These are phyloP conservation scores for Fusarium nurragi DNA, from an alignment of 2,329 filamentous ascomycete genomes.

Conservation along the genomic window DNA sequence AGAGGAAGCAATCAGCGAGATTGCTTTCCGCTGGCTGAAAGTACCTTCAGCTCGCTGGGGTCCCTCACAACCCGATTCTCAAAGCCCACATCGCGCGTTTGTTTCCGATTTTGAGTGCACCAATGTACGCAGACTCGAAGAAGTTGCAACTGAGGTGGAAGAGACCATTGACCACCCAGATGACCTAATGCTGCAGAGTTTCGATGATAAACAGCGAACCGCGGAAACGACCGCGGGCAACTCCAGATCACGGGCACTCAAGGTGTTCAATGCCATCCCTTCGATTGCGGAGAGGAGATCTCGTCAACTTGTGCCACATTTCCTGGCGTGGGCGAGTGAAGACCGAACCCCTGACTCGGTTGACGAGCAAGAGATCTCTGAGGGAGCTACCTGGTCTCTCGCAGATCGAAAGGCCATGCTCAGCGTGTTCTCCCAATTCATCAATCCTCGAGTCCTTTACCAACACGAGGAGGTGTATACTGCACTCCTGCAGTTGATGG, in stretches of 20 bases:
- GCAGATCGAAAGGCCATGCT: constrained; percentile 87
- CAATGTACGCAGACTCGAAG: constrained; percentile 71
- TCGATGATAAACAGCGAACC: constrained; percentile 70
- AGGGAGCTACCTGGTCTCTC: constrained; percentile 69
- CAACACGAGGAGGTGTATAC: constrained; percentile 79
- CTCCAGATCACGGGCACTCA: constrained; percentile 80
- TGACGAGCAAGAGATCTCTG: constrained; percentile 48
- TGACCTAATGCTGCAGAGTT: constrained; percentile 68
- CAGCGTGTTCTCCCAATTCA: constrained; percentile 82
- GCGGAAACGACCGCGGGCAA: constrained; percentile 61
- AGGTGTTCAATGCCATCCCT: constrained; percentile 78
- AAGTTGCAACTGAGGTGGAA: constrained; percentile 61
- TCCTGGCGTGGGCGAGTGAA: constrained; percentile 80
- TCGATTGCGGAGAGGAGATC: constrained; percentile 86
- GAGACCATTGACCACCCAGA: constrained; percentile 62
- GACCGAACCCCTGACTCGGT: constrained; percentile 51
- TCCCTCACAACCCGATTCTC: constrained; percentile 51
- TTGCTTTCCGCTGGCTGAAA: constrained; percentile 82
- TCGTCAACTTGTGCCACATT: constrained; percentile 83
- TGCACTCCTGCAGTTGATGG: constrained; percentile 77
- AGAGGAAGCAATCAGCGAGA: constrained; percentile 75
- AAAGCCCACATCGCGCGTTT: constrained; percentile 50
- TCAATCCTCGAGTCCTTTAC: constrained; percentile 86
- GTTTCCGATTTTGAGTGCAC: constrained; percentile 86
- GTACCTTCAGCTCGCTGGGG: constrained; percentile 65